phyloP scores from a whole-genome alignment of 73 alveolate species.

The Paramecium tetraurelia region DNA sequence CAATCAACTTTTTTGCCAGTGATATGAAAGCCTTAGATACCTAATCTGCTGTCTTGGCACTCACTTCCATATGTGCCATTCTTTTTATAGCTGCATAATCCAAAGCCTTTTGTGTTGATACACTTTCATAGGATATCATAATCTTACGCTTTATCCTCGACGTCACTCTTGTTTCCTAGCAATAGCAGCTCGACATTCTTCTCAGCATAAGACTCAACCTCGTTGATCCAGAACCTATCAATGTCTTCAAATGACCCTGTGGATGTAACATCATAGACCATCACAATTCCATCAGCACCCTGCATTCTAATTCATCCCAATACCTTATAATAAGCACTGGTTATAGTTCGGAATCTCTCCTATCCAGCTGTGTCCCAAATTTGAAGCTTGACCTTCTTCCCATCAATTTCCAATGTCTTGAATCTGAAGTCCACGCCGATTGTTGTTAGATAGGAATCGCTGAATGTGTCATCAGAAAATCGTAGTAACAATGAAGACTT shows the following conservation, averaged over 20 bases:
- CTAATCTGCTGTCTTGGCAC: slow-evolving; percentile 55
- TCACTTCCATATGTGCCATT: slow-evolving; percentile 52
- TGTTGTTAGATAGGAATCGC: slow-evolving; percentile 72
- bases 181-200: slow-evolving; percentile 60
- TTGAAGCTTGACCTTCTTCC: slow-evolving; percentile 68
- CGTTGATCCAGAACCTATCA: slow-evolving; percentile 59
- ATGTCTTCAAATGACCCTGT: slow-evolving; percentile 39
- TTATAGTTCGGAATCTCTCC: slow-evolving; percentile 71
- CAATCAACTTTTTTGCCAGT: slow-evolving; percentile 13
- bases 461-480: slow-evolving; percentile 69
- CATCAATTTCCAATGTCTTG: slow-evolving; percentile 68
- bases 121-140: background rate
- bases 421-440: slow-evolving; percentile 78
- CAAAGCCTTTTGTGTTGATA: slow-evolving; percentile 26
- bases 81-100: slow-evolving; percentile 50
- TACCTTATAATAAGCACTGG: slow-evolving; percentile 70
- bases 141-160: slow-evolving; percentile 29
- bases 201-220: slow-evolving; percentile 59
- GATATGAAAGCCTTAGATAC: slow-evolving; percentile 46
- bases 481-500: slow-evolving; percentile 71
- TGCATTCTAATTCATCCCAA: background rate
- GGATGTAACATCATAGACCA: slow-evolving; percentile 67
- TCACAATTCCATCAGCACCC: slow-evolving; percentile 78
- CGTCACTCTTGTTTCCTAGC: slow-evolving; percentile 58
- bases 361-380: slow-evolving; percentile 86